phyloP scores from a whole-genome alignment of 1,284 basidiomycete genomes.

The Pseudomicrostroma phylloplanum region DNA sequence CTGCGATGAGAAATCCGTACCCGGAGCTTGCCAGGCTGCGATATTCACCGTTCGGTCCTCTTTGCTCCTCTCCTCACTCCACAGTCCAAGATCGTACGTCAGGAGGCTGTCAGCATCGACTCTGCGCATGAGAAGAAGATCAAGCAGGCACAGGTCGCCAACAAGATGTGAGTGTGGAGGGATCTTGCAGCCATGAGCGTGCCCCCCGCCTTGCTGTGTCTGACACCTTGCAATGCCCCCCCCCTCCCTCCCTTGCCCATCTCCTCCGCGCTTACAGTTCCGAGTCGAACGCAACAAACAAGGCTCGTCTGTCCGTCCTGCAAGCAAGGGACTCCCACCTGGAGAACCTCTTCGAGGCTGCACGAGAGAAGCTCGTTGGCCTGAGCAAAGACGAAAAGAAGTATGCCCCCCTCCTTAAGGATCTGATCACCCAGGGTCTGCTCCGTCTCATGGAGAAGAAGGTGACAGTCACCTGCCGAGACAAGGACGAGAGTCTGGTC shows the following conservation, averaged over 20 bases:
- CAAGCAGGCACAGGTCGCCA: slow-evolving; percentile 44
- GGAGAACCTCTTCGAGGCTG: slow-evolving; percentile 75
- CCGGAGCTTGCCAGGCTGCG: background rate
- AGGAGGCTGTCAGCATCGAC: slow-evolving; percentile 46
- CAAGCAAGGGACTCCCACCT: slow-evolving; percentile 87
- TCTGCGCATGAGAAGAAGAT: slow-evolving; percentile 46
- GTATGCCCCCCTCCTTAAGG: slow-evolving; percentile 35
- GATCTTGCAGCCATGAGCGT: background rate
- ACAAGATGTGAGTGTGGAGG: slow-evolving; percentile 43
- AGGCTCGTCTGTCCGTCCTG: slow-evolving; percentile 83
- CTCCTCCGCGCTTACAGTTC: slow-evolving; percentile 58
- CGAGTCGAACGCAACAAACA: slow-evolving; percentile 87
- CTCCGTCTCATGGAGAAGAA: slow-evolving; percentile 45
- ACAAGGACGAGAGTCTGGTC: slow-evolving; percentile 40
- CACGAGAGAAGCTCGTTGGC: slow-evolving; percentile 62
- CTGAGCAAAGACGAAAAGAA: slow-evolving; percentile 66
- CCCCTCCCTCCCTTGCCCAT: background rate
- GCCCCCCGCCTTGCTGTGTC: background rate
- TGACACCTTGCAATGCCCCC: slow-evolving; percentile 2
- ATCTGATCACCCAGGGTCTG: slow-evolving; percentile 60
- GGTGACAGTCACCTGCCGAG: slow-evolving; percentile 36
- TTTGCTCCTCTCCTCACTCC: background rate
- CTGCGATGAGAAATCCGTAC: background rate
- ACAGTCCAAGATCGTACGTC: slow-evolving; percentile 46
- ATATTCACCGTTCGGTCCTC: background rate